Percentiles rank a stretch among this genome's conserved stretches.
Evolutionary conservation across 306 rosid genomes (phyloP).

Genomic region (Cucumis sativus): Cucumber_9930_V3 NC_026660.2:30769501-30770000

Average conservation of each 20-base stretch:
- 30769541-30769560: neutral
- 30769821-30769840: neutral
- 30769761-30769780: neutral
- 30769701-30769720: conserved; percentile 90
- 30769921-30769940: neutral
- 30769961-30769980: neutral
- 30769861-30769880: neutral
- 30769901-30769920: neutral
- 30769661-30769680: conserved; percentile 77
- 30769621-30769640: neutral
- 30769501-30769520: neutral
- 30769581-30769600: neutral
- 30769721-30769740: conserved; percentile 98
- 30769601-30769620: neutral
- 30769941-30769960: neutral
- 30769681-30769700: conserved; percentile 92
- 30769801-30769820: neutral
- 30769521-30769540: neutral
- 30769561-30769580: neutral
- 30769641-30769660: conserved; percentile 52
- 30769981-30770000: neutral
- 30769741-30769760: conserved; percentile 31
- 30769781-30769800: neutral
- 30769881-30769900: neutral
- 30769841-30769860: neutral